Conservation (phyloP, 2,329 filamentous ascomycete genomes). For the Ceratocystis cubensis region DNA sequence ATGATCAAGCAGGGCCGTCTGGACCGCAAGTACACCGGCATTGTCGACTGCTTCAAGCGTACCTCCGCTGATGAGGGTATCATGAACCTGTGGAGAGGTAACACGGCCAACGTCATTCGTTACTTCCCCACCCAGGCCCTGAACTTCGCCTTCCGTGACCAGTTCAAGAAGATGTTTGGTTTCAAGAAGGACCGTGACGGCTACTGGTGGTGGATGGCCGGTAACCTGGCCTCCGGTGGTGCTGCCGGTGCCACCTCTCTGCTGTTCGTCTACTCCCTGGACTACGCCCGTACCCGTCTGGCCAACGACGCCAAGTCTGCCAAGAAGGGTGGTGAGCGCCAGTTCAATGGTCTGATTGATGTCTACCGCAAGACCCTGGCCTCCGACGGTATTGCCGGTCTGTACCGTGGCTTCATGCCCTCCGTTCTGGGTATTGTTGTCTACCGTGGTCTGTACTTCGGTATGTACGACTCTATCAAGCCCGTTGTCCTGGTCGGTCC, state of each 20-base stretch:
- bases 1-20: conserved; percentile 99
- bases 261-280: conserved; percentile 99
- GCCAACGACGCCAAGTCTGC: conserved; percentile 99
- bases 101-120: conserved; percentile 99
- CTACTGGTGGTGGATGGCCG: conserved; percentile 97
- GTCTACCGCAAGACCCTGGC: conserved; percentile 99
- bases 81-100: conserved; percentile 95
- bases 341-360: conserved; percentile 99
- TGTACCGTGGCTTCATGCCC: conserved; percentile 99
- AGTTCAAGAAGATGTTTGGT: conserved; percentile 99
- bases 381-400: conserved; percentile 96
- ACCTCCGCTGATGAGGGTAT: conserved; percentile 85
- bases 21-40: conserved; percentile 90
- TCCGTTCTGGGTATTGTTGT: conserved; percentile 98
- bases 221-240: conserved; percentile 99
- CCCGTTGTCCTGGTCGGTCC: conserved; percentile 82
- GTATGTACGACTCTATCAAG: conserved; percentile 99
- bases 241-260: conserved; percentile 99
- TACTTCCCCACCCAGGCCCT: conserved; percentile 99
- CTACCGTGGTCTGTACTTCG: conserved; percentile 99
- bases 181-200: conserved; percentile 99
- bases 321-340: conserved; percentile 91
- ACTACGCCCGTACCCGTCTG: conserved; percentile 99
- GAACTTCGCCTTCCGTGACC: conserved; percentile 99
- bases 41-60: conserved; percentile 87